phyloP scores from a whole-genome alignment of 495 filamentous ascomycete species.

The Penicillium salamii region DNA sequence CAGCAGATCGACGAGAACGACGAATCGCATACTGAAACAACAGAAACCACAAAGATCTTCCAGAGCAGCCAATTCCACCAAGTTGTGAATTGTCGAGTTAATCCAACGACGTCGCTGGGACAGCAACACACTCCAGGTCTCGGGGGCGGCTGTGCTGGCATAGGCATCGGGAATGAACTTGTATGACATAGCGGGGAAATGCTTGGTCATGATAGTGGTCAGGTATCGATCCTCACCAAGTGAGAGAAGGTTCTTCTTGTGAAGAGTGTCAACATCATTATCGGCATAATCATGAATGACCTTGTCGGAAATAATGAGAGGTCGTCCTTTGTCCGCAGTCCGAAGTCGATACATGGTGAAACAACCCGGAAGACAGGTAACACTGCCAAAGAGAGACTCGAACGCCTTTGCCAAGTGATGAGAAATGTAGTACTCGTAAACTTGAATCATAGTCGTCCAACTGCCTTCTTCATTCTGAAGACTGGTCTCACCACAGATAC shows the following conservation, averaged over 20 bases:
- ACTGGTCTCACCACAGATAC: conserved; percentile 96
- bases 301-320: conserved; percentile 85
- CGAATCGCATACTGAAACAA: conserved; percentile 97
- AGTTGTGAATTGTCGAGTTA: conserved; percentile 96
- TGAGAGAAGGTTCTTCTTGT: conserved; percentile 96
- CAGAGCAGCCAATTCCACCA: conserved; percentile 82
- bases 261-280: conserved; percentile 85
- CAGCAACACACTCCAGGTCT: conserved; percentile 86
- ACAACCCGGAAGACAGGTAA: conserved; percentile 98
- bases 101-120: conserved; percentile 98
- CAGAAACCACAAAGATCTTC: conserved; percentile 97
- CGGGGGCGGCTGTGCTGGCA: conserved; percentile 88
- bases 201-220: conserved; percentile 96
- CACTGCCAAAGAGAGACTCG: conserved; percentile 90
- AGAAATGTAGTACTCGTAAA: conserved; percentile 97
- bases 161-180: conserved; percentile 94
- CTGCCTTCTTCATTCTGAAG: conserved; percentile 89
- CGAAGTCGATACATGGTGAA: conserved; percentile 98
- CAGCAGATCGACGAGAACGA: conserved; percentile 92
- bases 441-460: conserved; percentile 99
- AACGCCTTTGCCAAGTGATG: conserved; percentile 93
- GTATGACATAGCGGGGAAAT: conserved; percentile 93
- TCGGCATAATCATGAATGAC: conserved; percentile 86
- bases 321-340: conserved; percentile 86
- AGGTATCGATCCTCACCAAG: conserved; percentile 97